Conservation (phyloP, 495 filamentous ascomycete species). For the Usnea hakonensis region DNA sequence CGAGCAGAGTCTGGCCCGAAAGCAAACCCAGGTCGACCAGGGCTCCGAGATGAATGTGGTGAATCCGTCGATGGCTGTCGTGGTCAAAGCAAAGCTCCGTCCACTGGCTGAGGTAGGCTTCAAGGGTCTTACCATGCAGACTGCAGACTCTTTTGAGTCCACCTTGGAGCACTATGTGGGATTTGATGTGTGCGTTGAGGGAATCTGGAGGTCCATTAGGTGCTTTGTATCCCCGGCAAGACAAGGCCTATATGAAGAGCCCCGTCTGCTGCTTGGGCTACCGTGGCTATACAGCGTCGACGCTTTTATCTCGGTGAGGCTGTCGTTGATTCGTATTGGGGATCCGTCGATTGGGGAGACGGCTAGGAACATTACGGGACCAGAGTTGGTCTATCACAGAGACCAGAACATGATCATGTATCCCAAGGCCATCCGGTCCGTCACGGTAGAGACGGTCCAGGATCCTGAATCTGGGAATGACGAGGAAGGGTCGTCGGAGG, state of each 20-base stretch:
- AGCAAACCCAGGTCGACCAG: not conserved
- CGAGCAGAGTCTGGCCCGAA: not conserved
- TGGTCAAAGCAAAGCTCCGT: not conserved
- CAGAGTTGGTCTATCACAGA: not conserved
- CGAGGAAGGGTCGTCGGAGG: not conserved
- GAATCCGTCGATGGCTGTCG: accelerated
- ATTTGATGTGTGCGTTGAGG: accelerated
- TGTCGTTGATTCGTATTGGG: not conserved
- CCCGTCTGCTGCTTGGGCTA: too few species aligned
- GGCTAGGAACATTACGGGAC: not conserved
- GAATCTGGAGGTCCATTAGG: not conserved
- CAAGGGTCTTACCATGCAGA: not conserved
- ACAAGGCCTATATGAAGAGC: too few species aligned
- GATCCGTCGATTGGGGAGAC: not conserved
- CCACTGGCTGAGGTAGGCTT: not conserved
- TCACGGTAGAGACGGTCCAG: too few species aligned
- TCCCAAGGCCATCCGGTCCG: not conserved
- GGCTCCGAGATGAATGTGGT: not conserved
- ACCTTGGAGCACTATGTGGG: not conserved
- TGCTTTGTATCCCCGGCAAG: not conserved
- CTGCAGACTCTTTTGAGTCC: not conserved
- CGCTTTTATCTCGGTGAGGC: not conserved
- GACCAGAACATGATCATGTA: not conserved
- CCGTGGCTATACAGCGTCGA: not conserved
- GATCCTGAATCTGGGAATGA: too few species aligned